Evolutionary conservation across 805 yeast genomes (phyloP), one percentile per base, ranked within the genome.

Genomic region (Lipomyces japonicus): DNA sequence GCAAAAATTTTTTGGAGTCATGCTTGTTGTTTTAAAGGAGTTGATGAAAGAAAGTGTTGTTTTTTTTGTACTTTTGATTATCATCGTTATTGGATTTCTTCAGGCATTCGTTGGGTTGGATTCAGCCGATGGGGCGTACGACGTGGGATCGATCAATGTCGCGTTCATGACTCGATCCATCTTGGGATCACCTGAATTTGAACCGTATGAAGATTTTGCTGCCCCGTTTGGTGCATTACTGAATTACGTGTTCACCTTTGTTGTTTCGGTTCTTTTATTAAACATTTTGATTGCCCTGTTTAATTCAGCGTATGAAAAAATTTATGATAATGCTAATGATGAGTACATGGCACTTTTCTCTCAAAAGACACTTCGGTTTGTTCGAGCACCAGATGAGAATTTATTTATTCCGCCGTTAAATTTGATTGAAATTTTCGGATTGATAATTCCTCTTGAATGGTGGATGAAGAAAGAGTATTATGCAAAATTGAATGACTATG

Each of bases 81-180:
- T 87, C 50, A 81, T 88, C 32, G 80, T 84, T 54, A 65, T 84
- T 42, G 96, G 96, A 0, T 88, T 88, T 68, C 69, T 86, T 48
- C 96, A 88, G 65, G 95, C 95, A 0, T 86, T 88, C 65, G 67
- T 88, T 30, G 96, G 95, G 10, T 72, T 88, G 47, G 96, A 88
- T 68, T 83, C 86, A 32, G 84, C 95, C 2, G 96, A 88, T 66
- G 95, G 96, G 57, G 79, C 77, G 55, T 72, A 84, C 50, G 93
- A 87, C 58, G 83, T 86, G 23, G 85, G 95, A 0, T 68, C 71
- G 19, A 72, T 78, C 30, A 81, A 86, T 44, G 66, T 86, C 39
- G 69, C 79, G 7, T 81, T 82, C 16, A 74, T 88, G 69, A 73
- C 84, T 37, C 78, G 82, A 51, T 84, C 93, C 0, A 79, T 89